These are phyloP conservation scores for Thelonectria blattea DNA, from an alignment of 2,329 filamentous ascomycete genomes.

Conservation along the genomic window DNA sequence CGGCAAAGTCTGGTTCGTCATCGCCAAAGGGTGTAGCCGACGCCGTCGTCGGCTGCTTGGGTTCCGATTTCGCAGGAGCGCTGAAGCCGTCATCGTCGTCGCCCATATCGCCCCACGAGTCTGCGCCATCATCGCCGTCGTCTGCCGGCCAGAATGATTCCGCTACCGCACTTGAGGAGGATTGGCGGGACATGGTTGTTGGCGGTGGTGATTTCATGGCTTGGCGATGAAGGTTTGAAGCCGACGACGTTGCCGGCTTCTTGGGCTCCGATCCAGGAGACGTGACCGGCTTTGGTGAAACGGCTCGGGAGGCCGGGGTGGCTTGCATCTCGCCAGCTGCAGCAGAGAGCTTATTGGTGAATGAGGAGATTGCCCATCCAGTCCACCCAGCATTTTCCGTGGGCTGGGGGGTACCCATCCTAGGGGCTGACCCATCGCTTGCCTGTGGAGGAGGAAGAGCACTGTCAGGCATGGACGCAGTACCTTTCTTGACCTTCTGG, in stretches of 20 bases:
- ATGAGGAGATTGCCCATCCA: conserved; percentile 97
- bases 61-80: conserved; percentile 38
- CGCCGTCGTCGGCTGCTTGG: conserved; percentile 42
- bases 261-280: conserved; percentile 48
- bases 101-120: conserved; percentile 78
- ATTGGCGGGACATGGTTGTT: conserved; percentile 52
- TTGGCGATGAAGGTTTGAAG: conserved; percentile 66
- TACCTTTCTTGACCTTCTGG: conserved; percentile 79
- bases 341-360: conserved; percentile 89
- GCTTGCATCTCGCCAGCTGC: conserved; percentile 86
- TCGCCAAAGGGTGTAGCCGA: conserved; percentile 72
- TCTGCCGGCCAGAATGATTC: conserved; percentile 62
- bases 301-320: conserved; percentile 51
- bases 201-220: conserved; percentile 61
- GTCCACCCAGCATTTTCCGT: conserved; percentile 71
- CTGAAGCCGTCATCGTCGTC: conserved; percentile 57
- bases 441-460: conserved; percentile 70
- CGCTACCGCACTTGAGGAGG: conserved; percentile 53
- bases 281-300: conserved; percentile 49
- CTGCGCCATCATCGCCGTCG: conserved; percentile 66
- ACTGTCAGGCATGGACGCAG: conserved; percentile 79
- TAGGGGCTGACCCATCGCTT: conserved; percentile 61
- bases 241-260: conserved; percentile 54
- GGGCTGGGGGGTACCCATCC: conserved; percentile 80
- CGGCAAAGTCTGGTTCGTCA: conserved; percentile 92